Base-by-base conservation (phyloP, 2,329 filamentous ascomycete species). In the Fusarium sacchari region DNA sequence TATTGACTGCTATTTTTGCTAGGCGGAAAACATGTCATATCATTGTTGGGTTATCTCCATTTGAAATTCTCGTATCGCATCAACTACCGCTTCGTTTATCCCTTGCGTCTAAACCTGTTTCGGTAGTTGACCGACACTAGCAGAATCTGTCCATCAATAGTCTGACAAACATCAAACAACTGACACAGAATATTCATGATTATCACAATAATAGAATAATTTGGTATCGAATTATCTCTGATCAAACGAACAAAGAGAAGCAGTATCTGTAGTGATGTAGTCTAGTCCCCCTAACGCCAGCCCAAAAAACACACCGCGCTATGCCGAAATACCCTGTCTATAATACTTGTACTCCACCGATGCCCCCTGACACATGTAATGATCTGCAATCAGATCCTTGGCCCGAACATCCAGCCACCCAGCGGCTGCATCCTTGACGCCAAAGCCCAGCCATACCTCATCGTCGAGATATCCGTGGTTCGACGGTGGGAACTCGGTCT, bases 371-470 rank as follows among this genome's bases (percentile, higher is more conserved):
- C 74, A 76, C 12, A 76, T 30, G 60, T 76, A 72, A 50, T 76
- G 74, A 66, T 74, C 74, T 40, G 46, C 49, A 20, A 76, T 37
- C 4, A 76, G 53, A 28, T 76, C 71, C 47, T 60, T 72, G 11
- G 74, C 74, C 14, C 68, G 39, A 20, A 76, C 47, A n/a, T 76
- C 74, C 49, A 76, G 20, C 73, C 73, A 76, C n/a, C 74, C 74
- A 22, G 73, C 68, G 15, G 64, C 73, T 20, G 71, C 47, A 39
- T 76, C 74, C 30, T 63, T 63, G 55, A 76, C 74, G 13, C 74
- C 74, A 46, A 76, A 76, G 44, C 74, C 71, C 64, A 76, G 39
- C 74, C 74, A 76, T 17, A 76, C 42, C 68, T 76, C 74, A 26
- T 76, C 73, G 28, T 75, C 71, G 20, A 76, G 42, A 44, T 61